Evolutionary conservation across 345 rosid species (phyloP).

Genomic region (Conringia planisiliqua): DNA sequence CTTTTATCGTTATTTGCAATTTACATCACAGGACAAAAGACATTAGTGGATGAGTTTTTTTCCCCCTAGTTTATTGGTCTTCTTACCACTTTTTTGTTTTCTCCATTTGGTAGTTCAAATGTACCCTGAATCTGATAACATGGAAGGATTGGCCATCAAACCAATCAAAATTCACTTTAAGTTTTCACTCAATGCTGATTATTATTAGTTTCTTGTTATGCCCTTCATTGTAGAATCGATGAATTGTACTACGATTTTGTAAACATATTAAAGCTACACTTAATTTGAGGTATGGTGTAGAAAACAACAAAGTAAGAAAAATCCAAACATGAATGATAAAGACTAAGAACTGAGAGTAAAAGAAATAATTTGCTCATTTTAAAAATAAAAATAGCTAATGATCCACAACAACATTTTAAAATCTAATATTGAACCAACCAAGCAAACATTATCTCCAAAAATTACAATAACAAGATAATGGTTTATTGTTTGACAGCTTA

Average conservation of each 20-base stretch:
- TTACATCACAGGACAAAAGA: neutral
- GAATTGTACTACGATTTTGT: neutral
- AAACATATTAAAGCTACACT: neutral
- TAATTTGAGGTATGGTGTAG: neutral
- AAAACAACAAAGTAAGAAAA: neutral
- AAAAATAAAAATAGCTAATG: neutral
- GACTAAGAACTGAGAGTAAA: neutral
- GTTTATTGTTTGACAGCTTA: too few relatives aligned
- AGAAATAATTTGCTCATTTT: neutral
- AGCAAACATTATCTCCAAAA: constrained; percentile 1
- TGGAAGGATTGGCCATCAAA: neutral
- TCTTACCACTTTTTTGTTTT: neutral
- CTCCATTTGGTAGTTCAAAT: neutral
- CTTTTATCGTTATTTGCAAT: neutral
- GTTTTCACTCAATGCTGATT: neutral
- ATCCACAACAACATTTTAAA: neutral
- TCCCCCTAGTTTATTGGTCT: neutral
- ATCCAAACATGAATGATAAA: neutral
- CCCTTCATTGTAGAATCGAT: neutral
- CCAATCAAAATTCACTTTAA: neutral
- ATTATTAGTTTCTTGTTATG: neutral
- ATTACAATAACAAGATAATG: too few relatives aligned
- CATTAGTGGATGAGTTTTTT: neutral
- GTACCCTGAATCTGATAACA: neutral
- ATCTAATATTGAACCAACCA: neutral